phyloP scores from a whole-genome alignment of 352 stramenopile species.

The Globisporangium ultimum region DNA sequence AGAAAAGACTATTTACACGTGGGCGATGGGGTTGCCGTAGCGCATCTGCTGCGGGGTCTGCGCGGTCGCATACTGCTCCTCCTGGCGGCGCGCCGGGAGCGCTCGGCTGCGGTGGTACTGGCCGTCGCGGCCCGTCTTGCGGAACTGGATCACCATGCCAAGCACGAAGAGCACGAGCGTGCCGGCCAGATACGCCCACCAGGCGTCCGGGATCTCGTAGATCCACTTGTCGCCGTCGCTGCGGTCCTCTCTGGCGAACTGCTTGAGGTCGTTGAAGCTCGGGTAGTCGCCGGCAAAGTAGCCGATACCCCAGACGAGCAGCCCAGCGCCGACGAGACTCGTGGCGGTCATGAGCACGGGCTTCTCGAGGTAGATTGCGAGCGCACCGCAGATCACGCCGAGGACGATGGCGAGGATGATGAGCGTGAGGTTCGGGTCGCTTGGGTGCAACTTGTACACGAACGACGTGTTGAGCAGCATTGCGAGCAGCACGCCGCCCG shows the following conservation, averaged over 20 bases:
- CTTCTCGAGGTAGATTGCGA: constrained; percentile 50
- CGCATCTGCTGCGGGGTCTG: constrained; percentile 11
- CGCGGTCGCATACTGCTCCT: constrained; percentile 1
- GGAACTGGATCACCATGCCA: constrained; percentile 57
- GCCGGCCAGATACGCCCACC: constrained; percentile 52
- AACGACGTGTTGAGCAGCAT: constrained; percentile 51
- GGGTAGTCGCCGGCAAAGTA: constrained; percentile 66
- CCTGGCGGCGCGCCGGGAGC: constrained; percentile 6
- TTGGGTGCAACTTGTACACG: constrained; percentile 53
- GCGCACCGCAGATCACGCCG: constrained; percentile 30
- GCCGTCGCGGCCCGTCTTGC: constrained; percentile 38
- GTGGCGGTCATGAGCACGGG: constrained; percentile 50
- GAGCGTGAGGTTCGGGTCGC: constrained; percentile 40
- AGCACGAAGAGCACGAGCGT: constrained; percentile 55
- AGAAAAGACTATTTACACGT: constrained; percentile 6
- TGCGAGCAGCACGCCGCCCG: constrained; percentile 46
- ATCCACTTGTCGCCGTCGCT: constrained; percentile 42
- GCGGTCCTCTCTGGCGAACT: constrained; percentile 28
- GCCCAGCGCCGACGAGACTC: constrained; percentile 42
- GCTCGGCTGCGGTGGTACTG: constrained; percentile 12
- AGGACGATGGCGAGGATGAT: constrained; percentile 43
- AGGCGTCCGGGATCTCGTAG: constrained; percentile 53
- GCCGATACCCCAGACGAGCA: constrained; percentile 54
- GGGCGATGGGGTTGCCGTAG: constrained; percentile 14
- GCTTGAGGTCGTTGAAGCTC: constrained; percentile 43